Evolutionary conservation across 352 stramenopile species (phyloP), one percentile per base, ranked within the genome.

Genomic region (Pythium myriotylum): DNA sequence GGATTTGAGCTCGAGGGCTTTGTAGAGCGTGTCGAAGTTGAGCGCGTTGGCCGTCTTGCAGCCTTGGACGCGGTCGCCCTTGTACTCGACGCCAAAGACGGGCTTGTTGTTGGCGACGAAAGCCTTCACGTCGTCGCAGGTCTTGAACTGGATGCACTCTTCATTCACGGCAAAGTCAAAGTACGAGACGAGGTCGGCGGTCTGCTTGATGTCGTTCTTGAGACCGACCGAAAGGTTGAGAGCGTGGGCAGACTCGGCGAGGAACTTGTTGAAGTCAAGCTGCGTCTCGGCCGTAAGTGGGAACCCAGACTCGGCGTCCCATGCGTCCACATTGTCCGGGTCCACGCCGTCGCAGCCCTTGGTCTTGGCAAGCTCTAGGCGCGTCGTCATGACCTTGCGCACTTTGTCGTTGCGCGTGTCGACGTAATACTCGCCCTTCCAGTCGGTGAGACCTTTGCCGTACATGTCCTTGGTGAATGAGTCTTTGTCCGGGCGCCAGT

Each of bases 101-200:
- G 76, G 56, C 54, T 87, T 89, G 62, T 74, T 50, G 32, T 61
- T 52, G 16, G 67, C 27, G 19, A 81, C 63, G 51, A 86, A 86
- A 13, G 65, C 63, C 24, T 59, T 53, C 14, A 79, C 48, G n/a
- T 41, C 50, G 12, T 74, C 65, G 33, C 77, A 87, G 48, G 82
- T 73, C 29, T 77, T 46, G 54, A 77, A 76, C 27, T 81, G 45
- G 41, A 74, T 71, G 26, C 79, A 88, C 58, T 80, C 63, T 58
- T 89, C 77, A 57, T 84, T 86, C 42, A 87, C 68, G 7, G 77
- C 74, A 46, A 87, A 87, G 65, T 89, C 77, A 26, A 86, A 86
- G 35, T 66, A 32, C 14, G 64, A 52, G 19, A 84, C 68, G 14
- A 86, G 47, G 5, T 72, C 67, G 3, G 58, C 22, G 32, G 85